These are phyloP conservation scores for Nannochloropsis salina DNA, from an alignment of 108 stramenopile genomes.

Conservation along the genomic window DNA sequence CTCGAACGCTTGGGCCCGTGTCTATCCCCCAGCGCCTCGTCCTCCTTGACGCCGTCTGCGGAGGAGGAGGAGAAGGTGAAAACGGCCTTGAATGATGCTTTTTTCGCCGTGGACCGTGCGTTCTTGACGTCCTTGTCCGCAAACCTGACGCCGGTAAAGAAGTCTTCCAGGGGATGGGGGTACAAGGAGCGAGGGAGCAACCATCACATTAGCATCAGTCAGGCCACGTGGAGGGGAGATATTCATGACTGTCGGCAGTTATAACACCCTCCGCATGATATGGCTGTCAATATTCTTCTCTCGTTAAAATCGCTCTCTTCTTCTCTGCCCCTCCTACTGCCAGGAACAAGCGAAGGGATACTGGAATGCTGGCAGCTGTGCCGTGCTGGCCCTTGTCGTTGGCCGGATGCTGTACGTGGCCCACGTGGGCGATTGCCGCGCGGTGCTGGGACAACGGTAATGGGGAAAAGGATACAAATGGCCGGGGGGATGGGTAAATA, in stretches of 20 bases:
- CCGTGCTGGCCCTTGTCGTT: conserved; percentile 45
- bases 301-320: neutral
- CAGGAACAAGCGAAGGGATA: conserved; percentile 38
- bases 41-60: neutral
- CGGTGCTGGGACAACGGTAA: conserved; percentile 32
- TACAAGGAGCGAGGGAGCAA: neutral
- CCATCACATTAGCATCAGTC: too few species aligned
- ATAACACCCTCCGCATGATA: conserved; percentile 2
- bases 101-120: neutral
- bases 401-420: conserved; percentile 42
- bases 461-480: neutral
- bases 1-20: neutral
- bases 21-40: neutral
- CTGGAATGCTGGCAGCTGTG: conserved; percentile 51
- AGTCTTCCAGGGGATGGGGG: neutral
- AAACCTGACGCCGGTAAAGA: neutral
- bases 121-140: neutral
- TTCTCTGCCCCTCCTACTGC: neutral
- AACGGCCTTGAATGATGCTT: neutral
- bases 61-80: neutral
- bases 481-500: neutral
- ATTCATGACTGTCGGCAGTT: neutral
- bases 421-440: conserved; percentile 53
- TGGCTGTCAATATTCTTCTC: neutral
- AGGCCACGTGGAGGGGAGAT: too few species aligned